Base-by-base conservation (phyloP, 305 asterid genomes). In the Fraxinus baroniana region DNA sequence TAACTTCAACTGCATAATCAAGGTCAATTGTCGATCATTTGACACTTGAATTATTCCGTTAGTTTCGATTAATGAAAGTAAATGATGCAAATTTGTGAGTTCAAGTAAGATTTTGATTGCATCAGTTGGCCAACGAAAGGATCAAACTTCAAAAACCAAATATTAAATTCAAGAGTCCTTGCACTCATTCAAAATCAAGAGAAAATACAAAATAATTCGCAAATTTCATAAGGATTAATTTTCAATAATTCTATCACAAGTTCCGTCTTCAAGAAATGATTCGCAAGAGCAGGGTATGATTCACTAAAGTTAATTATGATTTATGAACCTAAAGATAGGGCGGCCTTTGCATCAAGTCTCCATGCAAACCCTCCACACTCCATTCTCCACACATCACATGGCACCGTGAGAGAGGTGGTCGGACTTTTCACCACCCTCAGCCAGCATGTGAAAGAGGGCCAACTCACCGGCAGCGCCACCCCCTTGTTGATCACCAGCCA, bases 301-400 rank as follows among this genome's bases (percentile, higher is more conserved):
- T 77, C 8, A 10, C 7, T 39, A 68, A n/a, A 73, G 68, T 86
- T 81, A 80, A 2, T 77, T 76, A 76, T 83, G 41, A 49, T 82
- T 74, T 57, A 82, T 80, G 87, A 85, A 20, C 89, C 90, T 85
- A 89, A 44, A 24, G 93, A 78, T n/a, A 93, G 94, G 12, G 96
- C 94, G 8, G 93, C 94, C 17, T 87, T 73, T 0, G 93, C 89
- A 75, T 93, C 97, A 49, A 93, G 89, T 83, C 96, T 90, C 97
- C 97, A 93, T 91, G 94, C 97, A 92, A 88, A 89, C 72, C 92
- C 92, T 75, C 96, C 94, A 35, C 92, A 81, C 1, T 83, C 92
- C 96, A 93, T 87, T 55, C 92, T 90, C 97, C 94, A 93, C 72
- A 87, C 97, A 72, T 93, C 97, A 10, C 97, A 93, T 36, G 93